These are phyloP conservation scores for Paramecium tetraurelia DNA, from an alignment of 73 alveolate species.

Conservation along the genomic window DNA sequence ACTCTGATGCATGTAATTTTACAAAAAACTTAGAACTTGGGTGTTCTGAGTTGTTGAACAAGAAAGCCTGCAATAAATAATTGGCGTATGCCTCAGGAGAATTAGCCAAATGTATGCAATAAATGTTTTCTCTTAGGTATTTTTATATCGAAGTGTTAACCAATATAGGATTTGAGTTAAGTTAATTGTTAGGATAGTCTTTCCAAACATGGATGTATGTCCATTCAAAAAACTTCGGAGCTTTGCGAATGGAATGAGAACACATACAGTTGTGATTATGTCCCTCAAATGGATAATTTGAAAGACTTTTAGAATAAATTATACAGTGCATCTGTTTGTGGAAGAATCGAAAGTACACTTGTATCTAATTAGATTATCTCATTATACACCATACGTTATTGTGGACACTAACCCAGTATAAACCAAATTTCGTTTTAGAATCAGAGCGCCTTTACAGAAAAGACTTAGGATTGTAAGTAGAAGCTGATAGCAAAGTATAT, in stretches of 20 bases:
- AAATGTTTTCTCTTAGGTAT: background rate
- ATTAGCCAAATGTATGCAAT: background rate
- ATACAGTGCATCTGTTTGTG: slow-evolving; percentile 31
- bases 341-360: background rate
- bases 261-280: background rate
- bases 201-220: slow-evolving; percentile 23
- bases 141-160: background rate
- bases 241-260: background rate
- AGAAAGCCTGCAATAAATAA: background rate
- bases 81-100: background rate
- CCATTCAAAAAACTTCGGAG: background rate
- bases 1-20: background rate
- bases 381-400: background rate
- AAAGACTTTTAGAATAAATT: background rate
- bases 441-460: background rate
- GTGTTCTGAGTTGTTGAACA: background rate
- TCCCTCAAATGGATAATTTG: background rate
- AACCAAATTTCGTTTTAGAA: background rate
- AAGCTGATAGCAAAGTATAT: background rate
- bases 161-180: background rate
- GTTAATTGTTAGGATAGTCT: background rate
- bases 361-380: background rate
- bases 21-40: background rate
- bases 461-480: background rate
- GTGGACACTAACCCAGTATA: background rate